phyloP scores from a whole-genome alignment of 441 rosid genomes.

The Populus hybrid region DNA sequence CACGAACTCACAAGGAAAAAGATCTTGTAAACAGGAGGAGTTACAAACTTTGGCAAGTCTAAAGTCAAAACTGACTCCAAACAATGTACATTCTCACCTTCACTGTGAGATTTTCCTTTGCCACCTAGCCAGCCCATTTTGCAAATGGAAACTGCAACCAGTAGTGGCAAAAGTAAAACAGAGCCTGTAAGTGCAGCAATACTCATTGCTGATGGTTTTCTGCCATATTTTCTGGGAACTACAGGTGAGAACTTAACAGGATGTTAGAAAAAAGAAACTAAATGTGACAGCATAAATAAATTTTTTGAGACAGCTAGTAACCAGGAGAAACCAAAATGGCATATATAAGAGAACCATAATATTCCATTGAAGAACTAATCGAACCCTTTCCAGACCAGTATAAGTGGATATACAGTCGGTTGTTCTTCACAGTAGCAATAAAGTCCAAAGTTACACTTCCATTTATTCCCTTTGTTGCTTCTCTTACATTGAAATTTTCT shows the following conservation, averaged over 20 bases:
- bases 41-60: no score
- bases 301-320: slow-evolving; percentile 20
- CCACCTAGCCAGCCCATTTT: neutral
- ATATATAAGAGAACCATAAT: slow-evolving; percentile 67
- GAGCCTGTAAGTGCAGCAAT: slow-evolving; percentile 8
- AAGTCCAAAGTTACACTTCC: no score
- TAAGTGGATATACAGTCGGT: no score
- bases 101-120: neutral
- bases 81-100: neutral
- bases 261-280: neutral
- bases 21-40: neutral
- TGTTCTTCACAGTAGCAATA: no score
- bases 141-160: neutral
- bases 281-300: neutral
- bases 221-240: neutral
- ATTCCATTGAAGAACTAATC: slow-evolving; percentile 59
- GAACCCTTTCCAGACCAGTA: slow-evolving; percentile 84
- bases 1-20: neutral
- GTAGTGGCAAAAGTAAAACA: slow-evolving; percentile 2
- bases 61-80: neutral
- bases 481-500: slow-evolving; percentile 7
- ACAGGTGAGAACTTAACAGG: neutral
- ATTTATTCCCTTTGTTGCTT: slow-evolving; percentile 1
- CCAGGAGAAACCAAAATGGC: slow-evolving; percentile 62
- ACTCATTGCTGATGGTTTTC: slow-evolving; percentile 1